Base-by-base conservation (phyloP, 306 rosid species). In the Bauhinia variegata region DNA sequence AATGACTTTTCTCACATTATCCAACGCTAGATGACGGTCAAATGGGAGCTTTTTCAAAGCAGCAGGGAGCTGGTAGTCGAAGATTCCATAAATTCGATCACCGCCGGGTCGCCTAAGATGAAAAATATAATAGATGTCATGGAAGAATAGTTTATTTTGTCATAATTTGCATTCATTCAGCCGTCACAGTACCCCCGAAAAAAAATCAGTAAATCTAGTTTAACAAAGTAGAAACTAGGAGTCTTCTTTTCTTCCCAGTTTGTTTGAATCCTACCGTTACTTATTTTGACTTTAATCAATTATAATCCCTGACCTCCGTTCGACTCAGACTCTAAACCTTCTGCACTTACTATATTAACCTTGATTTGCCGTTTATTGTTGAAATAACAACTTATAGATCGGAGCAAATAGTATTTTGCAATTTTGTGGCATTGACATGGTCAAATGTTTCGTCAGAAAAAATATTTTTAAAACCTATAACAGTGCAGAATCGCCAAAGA, bases 31-130 rank as follows among this genome's bases (percentile, higher is more conserved):
- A 80, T 93, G 96, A 53, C 92, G 84, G 67, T 93, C 99, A 77
- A 93, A 85, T 46, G 99, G 99, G 83, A 93, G 96, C 96, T 93
- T 93, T 76, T 79, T 86, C 69, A 93, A 77, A 23, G 99, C 99
- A 77, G 96, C 87, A 31, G 99, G 99, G 70, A 93, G 97, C 82
- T 93, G 99, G 83, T 86, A 70, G 78, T 93, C 96, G 49, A 93
- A 93, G 65, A 93, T 91, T 36, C 78, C 77, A 52, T 90, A 90
- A 78, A 93, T 90, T 62, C 95, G 79, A 75, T 93, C 96, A 60
- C 99, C 99, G 38, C 99, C 99, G 8, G 97, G 76, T 73, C 99
- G 87, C 79, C 99, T 93, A 55, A 43, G 49, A 55, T 19, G 17
- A 49, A 4, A 37, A 6, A 8, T n/a, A 68, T 49, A 43, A 28